Evolutionary conservation across 148 eudicot genomes (phyloP), one percentile per base, ranked within the genome.

Genomic region (Mesembryanthemum crystallinum): DNA sequence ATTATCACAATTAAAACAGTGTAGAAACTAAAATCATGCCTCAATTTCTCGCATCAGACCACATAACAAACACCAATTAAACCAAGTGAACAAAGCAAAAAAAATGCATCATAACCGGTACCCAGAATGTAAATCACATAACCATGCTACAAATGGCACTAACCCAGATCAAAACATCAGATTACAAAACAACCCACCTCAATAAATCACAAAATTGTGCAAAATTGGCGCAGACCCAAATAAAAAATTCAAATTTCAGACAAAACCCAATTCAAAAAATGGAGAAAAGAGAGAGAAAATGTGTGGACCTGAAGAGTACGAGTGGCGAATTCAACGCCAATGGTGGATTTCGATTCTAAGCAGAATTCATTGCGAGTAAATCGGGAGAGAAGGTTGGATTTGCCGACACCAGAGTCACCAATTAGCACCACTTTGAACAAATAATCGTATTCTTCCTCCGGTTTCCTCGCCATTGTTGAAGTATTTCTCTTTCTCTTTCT

Each of bases 381-480:
- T 47, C 72, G 32, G 6, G 72, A 69, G 58, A 69, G 72, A 42
- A 69, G 72, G 20, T 69, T 69, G 21, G 72, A 69, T 69, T 69
- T 69, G 21, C 72, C 72, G 35, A 69, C 72, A 28, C 72, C 72
- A 17, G 72, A 69, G 12, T 69, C 72, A 7, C 72, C 72, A 28
- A 69, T 69, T 45, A 69, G 72, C 13, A 69, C 72, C n/a, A 69
- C 72, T 69, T 69, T 69, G 72, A 69, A 69, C 72, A 69, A 69
- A 58, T 69, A 69, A 49, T 69, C 72, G 72, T 69, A 69, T 43
- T 69, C 72, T 25, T 69, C 72, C 20, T 69, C 72, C 3, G 72
- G 72, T 17, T 45, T 69, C 21, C 72, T 43, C 12, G 72, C 72
- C 72, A 69, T 69, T 25, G 23, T 25, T 9, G 9, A 4, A 24